Base-by-base conservation (phyloP, 768 basidiomycete species). In the Agrocybe pediades region DNA sequence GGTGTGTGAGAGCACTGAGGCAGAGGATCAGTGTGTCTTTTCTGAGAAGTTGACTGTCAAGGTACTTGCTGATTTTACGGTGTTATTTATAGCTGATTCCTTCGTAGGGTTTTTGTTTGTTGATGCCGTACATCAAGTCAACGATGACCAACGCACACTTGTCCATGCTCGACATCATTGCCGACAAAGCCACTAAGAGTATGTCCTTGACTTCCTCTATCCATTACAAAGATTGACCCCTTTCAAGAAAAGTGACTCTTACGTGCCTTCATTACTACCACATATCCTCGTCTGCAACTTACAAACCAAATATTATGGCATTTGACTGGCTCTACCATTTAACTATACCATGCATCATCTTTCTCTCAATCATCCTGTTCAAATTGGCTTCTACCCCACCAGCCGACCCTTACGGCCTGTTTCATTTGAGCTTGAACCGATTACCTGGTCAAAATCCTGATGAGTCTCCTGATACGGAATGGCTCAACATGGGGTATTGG, bases 401-500 rank as follows among this genome's bases (percentile, higher is more conserved):
- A 3, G 65, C 53, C 9, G 84, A 85, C 57, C 82, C 82, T 11
- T 88, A 86, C 62, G 79, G 81, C 7, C 64, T 81, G 2, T 86
- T 83, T 55, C 85, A 88, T 62, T 67, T 84, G 13, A 56, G 70
- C 1, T 68, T 86, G 50, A 86, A 87, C 63, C 67, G 65, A 53
- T 50, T 70, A 21, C 69, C 78, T 19, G 69, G 68, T 13, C 73
- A 74, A 20, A 60, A 66, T 33, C 58, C 63, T 9, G 46, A 57
- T 16, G 46, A 53, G 17, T 58, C 56, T 1, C 82, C 80, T n/a
- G 56, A 54, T 16, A 86, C 85, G 1, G 84, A 88, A 67, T 87
- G 86, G 87, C 66, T 87, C 27, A 87, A 88, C 66, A 84, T 87
- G 81, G 86, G 86, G 3, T 84, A 74, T 55, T 87, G 85, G 86